Conservation (phyloP, 208 protist genomes). For the Acanthamoeba triangularis region DNA sequence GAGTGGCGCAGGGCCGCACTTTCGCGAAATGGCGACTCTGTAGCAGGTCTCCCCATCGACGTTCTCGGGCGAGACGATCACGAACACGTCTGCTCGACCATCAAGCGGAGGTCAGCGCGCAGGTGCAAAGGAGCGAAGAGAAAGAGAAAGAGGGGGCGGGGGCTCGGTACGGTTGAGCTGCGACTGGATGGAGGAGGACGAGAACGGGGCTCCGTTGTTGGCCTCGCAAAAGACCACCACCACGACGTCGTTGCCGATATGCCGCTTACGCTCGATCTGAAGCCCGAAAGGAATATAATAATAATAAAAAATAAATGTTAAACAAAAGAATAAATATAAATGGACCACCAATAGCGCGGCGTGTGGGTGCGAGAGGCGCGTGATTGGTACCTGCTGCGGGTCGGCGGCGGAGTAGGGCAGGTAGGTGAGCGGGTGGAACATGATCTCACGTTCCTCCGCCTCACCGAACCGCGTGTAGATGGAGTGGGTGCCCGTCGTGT, state of each 20-base stretch:
- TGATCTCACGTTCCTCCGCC: conserved; percentile 59
- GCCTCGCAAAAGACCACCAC: conserved; percentile 20
- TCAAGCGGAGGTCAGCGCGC: background rate
- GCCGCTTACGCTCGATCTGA: conserved; percentile 35
- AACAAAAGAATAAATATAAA: background rate
- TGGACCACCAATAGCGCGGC: background rate
- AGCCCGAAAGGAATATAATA: background rate
- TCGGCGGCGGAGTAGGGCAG: conserved; percentile 39
- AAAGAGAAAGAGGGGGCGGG: background rate
- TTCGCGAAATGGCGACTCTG: background rate
- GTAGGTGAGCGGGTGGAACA: conserved; percentile 57
- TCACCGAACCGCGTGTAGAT: conserved; percentile 35
- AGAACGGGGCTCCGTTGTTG: background rate
- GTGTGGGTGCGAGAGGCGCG: background rate
- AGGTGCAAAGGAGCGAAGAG: background rate
- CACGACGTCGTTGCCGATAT: conserved; percentile 47
- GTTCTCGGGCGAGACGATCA: background rate
- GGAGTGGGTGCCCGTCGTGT: conserved; percentile 65
- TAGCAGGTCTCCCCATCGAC: background rate
- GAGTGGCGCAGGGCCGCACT: background rate
- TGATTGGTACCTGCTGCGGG: background rate
- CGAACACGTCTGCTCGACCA: background rate
- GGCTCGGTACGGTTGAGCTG: conserved; percentile 21
- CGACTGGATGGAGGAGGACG: conserved; percentile 20
- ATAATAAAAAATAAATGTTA: background rate